Evolutionary conservation across 2,329 filamentous ascomycete species (phyloP).

Genomic region (Colletotrichum eremochloae): DNA sequence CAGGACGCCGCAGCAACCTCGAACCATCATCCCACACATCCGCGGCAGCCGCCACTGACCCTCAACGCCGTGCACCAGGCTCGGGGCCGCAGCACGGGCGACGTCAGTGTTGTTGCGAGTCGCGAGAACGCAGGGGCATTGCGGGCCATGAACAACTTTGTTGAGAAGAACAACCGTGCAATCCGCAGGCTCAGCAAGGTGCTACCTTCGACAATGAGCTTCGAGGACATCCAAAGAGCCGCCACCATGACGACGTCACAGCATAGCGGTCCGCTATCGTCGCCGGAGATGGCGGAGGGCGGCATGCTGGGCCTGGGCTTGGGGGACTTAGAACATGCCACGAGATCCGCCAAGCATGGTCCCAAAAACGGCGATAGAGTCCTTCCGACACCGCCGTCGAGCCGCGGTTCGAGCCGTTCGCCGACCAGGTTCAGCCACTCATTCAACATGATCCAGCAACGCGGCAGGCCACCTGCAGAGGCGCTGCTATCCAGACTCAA

Average conservation of each 20-base stretch:
- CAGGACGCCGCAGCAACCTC: conserved; percentile 42
- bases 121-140: conserved; percentile 58
- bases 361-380: conserved; percentile 19
- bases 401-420: conserved; percentile 50
- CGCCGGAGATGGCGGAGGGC: conserved; percentile 20
- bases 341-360: conserved; percentile 22
- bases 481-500: conserved; percentile 39
- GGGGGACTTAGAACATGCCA: not conserved
- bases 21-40: conserved; percentile 32
- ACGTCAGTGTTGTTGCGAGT: conserved; percentile 55
- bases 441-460: not conserved
- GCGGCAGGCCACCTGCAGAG: conserved; percentile 37
- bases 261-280: conserved; percentile 10
- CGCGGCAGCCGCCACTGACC: conserved; percentile 48
- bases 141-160: conserved; percentile 60
- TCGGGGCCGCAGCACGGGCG: conserved; percentile 52
- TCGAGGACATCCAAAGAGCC: conserved; percentile 49
- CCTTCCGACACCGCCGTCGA: conserved; percentile 51
- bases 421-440: conserved; percentile 42
- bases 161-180: conserved; percentile 58
- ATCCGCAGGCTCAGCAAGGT: conserved; percentile 59
- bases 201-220: conserved; percentile 50
- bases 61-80: conserved; percentile 59
- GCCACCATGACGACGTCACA: conserved; percentile 44
- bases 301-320: not conserved